Evolutionary conservation across 1,284 basidiomycete genomes (phyloP).

Genomic region (Rhodotorula sp.): DNA sequence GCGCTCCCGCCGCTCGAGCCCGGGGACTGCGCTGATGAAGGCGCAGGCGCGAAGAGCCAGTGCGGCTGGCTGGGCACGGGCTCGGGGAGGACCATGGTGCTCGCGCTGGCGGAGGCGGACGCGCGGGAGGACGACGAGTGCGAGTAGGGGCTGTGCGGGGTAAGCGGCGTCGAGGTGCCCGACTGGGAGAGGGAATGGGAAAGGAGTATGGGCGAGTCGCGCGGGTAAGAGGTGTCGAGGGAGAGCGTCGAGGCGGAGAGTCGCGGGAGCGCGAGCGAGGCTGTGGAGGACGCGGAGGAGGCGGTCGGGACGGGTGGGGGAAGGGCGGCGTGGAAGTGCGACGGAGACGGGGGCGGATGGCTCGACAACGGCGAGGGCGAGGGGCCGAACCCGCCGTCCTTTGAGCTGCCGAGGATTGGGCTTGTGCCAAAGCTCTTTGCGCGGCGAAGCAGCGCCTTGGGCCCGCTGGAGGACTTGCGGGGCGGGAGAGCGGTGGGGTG

Average conservation of each 20-base stretch:
- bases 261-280: background rate
- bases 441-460: slow-evolving; percentile 22
- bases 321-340: background rate
- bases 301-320: background rate
- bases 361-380: background rate
- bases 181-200: background rate
- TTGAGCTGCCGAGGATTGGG: slow-evolving; percentile 11
- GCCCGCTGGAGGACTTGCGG: slow-evolving; percentile 22
- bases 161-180: slow-evolving; percentile 13
- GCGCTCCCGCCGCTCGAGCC: background rate
- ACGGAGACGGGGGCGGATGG: background rate
- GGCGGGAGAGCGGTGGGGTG: background rate
- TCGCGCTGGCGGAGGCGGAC: background rate
- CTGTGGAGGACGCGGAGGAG: background rate
- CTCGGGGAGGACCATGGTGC: slow-evolving; percentile 23
- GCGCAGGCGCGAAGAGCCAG: slow-evolving; percentile 8
- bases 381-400: slow-evolving; percentile 2
- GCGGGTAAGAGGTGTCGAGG: background rate
- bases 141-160: slow-evolving; percentile 6
- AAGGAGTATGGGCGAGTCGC: background rate
- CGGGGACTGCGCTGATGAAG: background rate
- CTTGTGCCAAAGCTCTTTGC: slow-evolving; percentile 37
- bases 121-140: background rate
- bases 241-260: slow-evolving; percentile 13
- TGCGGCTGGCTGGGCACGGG: slow-evolving; percentile 12